A percentile compares a stretch with the other conserved stretches of the same genome.
Conservation (phyloP, 2,329 filamentous ascomycete genomes). For the Colletotrichum tropicicola region DNA sequence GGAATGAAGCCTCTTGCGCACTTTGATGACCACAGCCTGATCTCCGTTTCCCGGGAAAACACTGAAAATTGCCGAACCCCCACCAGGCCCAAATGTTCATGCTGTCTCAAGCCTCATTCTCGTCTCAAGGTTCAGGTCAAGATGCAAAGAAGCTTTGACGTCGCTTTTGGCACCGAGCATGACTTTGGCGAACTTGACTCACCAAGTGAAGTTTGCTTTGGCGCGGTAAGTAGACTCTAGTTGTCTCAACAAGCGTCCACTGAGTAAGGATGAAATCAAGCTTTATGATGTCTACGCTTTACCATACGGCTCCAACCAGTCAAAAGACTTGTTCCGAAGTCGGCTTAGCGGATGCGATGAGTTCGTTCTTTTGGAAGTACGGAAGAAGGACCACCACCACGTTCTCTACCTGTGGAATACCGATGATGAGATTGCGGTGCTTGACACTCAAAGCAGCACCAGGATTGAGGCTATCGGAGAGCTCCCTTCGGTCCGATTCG, state of each 20-base stretch:
- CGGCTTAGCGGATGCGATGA: neutral
- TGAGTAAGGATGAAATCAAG: neutral
- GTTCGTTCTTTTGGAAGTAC: neutral
- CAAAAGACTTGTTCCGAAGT: neutral
- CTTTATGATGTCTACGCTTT: neutral
- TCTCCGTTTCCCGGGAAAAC: too few relatives aligned
- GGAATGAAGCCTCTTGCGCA: too few relatives aligned
- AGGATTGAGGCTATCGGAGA: neutral
- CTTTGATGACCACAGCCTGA: too few relatives aligned
- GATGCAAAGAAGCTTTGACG: neutral
- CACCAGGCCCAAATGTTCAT: too few relatives aligned
- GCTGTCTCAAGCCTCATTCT: too few relatives aligned
- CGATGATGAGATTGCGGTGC: neutral
- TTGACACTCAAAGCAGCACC: neutral
- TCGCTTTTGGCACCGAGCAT: neutral
- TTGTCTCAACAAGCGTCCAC: neutral
- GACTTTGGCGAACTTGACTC: neutral
- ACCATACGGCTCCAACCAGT: neutral
- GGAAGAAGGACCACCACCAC: neutral
- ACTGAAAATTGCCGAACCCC: too few relatives aligned
- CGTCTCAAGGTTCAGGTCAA: too few relatives aligned
- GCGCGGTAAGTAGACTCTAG: neutral
- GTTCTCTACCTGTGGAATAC: neutral
- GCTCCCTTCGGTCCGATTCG: neutral
- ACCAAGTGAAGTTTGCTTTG: neutral